These are phyloP conservation scores for Ustilago vetiveriae DNA, from an alignment of 1,284 basidiomycete genomes.

Conservation along the genomic window DNA sequence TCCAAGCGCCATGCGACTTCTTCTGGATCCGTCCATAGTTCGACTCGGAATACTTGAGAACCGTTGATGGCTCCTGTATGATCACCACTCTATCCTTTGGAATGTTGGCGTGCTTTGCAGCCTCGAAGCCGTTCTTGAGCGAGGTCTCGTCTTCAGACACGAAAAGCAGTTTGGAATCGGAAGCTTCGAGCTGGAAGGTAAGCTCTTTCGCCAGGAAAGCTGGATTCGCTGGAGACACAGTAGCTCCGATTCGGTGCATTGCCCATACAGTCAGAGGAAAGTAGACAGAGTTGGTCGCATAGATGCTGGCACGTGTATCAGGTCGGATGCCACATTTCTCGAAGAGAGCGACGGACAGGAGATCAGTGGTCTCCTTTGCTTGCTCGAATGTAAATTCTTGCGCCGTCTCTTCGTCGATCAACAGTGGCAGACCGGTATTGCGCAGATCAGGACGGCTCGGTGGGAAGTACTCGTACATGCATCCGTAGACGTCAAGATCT, in stretches of 20 bases:
- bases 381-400: constrained; percentile 52
- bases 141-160: constrained; percentile 71
- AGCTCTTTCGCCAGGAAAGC: constrained; percentile 77
- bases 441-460: constrained; percentile 44
- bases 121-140: constrained; percentile 70
- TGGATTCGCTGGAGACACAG: constrained; percentile 79
- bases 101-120: constrained; percentile 72
- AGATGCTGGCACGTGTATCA: constrained; percentile 47
- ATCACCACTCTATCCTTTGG: constrained; percentile 68
- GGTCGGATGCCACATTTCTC: constrained; percentile 24
- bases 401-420: constrained; percentile 57
- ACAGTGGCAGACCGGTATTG: constrained; percentile 44
- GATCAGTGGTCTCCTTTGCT: constrained; percentile 40
- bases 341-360: constrained; percentile 35
- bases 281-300: constrained; percentile 69
- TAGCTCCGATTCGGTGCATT: constrained; percentile 76
- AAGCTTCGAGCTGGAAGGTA: constrained; percentile 68
- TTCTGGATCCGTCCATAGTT: constrained; percentile 48
- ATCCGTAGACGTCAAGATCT: constrained; percentile 53
- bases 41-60: constrained; percentile 33
- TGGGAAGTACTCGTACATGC: constrained; percentile 57
- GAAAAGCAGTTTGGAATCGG: constrained; percentile 74
- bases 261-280: constrained; percentile 81
- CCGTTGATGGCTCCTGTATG: constrained; percentile 38
- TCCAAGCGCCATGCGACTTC: constrained; percentile 52